Conservation (phyloP, 495 filamentous ascomycete genomes). For the Talaromyces trachyspermus region DNA sequence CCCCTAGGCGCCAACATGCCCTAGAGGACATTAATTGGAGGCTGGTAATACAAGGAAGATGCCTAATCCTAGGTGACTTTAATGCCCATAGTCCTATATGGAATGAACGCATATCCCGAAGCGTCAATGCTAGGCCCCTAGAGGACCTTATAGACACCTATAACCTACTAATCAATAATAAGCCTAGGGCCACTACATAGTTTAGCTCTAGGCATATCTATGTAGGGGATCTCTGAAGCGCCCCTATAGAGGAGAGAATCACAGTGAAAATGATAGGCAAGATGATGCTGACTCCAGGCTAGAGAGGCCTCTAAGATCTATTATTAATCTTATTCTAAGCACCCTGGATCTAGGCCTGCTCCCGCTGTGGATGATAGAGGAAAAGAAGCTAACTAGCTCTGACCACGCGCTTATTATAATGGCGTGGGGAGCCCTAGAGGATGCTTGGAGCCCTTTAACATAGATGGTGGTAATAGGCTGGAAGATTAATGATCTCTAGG, state of each 20-base stretch:
- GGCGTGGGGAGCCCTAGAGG: background rate
- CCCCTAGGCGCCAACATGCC: background rate
- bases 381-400: background rate
- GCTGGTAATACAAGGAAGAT: background rate
- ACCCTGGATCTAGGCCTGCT: background rate
- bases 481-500: background rate
- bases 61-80: conserved; percentile 6
- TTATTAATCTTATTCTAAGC: background rate
- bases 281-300: too few species aligned
- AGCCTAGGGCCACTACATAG: background rate
- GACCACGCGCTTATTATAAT: background rate
- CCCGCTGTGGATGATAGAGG: background rate
- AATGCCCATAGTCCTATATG: conserved; percentile 6
- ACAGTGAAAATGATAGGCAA: too few species aligned
- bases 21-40: conserved; percentile 2
- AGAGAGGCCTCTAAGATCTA: background rate
- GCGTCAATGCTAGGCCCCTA: background rate
- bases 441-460: background rate
- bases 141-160: background rate
- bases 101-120: background rate
- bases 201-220: too few species aligned
- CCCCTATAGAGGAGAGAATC: background rate
- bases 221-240: too few species aligned
- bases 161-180: background rate
- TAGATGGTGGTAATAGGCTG: background rate